Percentiles rank a stretch among this genome's conserved stretches.
Evolutionary conservation across 331 rosid genomes (phyloP).

Genomic region (Cydonia oblonga): DNA sequence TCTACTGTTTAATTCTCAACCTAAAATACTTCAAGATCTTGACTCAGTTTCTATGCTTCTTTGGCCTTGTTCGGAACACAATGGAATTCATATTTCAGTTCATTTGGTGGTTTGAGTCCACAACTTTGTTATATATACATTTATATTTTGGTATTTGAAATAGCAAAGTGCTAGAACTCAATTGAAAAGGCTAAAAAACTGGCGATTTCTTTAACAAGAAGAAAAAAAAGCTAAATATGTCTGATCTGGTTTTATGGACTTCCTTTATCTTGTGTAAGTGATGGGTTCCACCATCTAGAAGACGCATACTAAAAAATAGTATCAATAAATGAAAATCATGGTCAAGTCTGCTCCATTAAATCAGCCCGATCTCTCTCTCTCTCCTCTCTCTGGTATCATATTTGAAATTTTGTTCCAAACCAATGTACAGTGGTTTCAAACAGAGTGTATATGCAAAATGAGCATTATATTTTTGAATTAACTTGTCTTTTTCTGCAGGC

Average conservation of each 20-base stretch:
- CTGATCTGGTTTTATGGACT: background rate
- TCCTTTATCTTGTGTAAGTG: background rate
- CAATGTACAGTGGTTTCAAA: background rate
- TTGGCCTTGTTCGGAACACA: background rate
- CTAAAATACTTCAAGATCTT: background rate
- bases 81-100: background rate
- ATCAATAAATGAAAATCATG: background rate
- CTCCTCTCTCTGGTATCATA: background rate
- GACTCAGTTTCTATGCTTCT: background rate
- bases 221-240: background rate
- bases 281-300: background rate
- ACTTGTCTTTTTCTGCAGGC: constrained; percentile 39
- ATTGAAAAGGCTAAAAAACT: background rate
- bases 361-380: background rate
- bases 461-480: background rate
- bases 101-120: background rate
- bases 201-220: background rate
- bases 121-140: background rate
- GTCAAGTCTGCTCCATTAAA: background rate
- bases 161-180: background rate
- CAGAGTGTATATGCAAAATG: background rate
- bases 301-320: background rate
- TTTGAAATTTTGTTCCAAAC: background rate
- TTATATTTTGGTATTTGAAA: background rate
- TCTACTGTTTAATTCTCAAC: background rate